These are phyloP conservation scores for Flaveria linearis DNA, from an alignment of 129 eudicot genomes.

Conservation along the genomic window DNA sequence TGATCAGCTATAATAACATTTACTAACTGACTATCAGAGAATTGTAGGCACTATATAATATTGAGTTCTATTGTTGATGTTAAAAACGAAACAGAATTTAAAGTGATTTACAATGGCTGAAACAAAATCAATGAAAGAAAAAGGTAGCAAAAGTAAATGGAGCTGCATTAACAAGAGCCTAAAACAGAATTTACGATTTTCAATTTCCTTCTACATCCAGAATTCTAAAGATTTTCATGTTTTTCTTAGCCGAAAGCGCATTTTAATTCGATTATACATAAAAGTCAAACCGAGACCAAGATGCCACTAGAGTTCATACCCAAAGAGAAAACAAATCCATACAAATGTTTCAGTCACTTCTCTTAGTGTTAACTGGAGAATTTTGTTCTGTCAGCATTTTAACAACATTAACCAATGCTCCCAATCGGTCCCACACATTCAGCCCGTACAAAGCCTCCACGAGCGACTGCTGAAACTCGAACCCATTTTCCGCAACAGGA, in stretches of 20 bases:
- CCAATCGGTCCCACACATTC: slow-evolving; percentile 83
- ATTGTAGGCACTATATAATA: too few relatives aligned
- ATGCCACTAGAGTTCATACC: slow-evolving; percentile 27
- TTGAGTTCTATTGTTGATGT: too few relatives aligned
- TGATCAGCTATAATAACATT: too few relatives aligned
- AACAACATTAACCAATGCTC: slow-evolving; percentile 76
- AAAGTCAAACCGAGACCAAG: not conserved
- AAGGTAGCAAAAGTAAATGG: not conserved
- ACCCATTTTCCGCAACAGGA: slow-evolving; percentile 82
- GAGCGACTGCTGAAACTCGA: slow-evolving; percentile 81
- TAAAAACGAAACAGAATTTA: too few relatives aligned
- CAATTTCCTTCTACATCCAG: slow-evolving; percentile 22
- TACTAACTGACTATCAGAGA: too few relatives aligned
- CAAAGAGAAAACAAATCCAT: not conserved
- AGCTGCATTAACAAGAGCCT: not conserved
- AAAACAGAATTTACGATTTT: not conserved
- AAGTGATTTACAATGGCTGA: not conserved
- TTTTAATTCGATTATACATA: slow-evolving; percentile 21
- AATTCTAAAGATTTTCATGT: slow-evolving; percentile 8
- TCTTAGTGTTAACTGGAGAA: slow-evolving; percentile 37
- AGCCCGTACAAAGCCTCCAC: slow-evolving; percentile 82
- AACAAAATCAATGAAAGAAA: not conserved
- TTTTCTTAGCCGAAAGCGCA: not conserved
- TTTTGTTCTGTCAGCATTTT: slow-evolving; percentile 72
- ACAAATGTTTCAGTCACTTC: slow-evolving; percentile 44